Evolutionary conservation across 495 filamentous ascomycete genomes (phyloP), one percentile per base, ranked within the genome.

Genomic region (Achaetomiella virescens): DNA sequence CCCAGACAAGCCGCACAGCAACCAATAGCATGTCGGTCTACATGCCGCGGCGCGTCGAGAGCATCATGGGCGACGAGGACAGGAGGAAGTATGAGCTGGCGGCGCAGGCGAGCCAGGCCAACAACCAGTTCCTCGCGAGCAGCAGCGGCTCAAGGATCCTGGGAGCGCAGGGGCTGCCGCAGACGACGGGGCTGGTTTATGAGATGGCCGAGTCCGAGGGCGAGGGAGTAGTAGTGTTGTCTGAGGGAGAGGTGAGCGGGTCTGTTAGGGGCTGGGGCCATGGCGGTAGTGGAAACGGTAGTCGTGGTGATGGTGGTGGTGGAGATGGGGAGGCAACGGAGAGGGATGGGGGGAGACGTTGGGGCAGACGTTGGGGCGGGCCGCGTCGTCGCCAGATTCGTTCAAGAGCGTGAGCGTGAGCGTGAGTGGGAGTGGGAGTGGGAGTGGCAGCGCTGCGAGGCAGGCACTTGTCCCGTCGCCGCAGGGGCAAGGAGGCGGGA

Each of bases 21-120:
- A 86, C 81, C 4, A 80, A 74, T 3, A 76, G 70, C 42, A 82
- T 83, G 57, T 87, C 85, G 0, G 75, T 93, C 20, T 86, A 84
- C 60, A 68, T 88, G 62, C 90, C 91, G 2, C 78, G 81, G 20
- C 81, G 85, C 36, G 87, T 96, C 9, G 92, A 96, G 58, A 90
- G 82, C 65, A 80, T 95, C 60, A 87, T 93, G 83, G 85, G 81
- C 37, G 86, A 87, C 21, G 86, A 91, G 69, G 87, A 91, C 61
- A 75, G 81, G 27, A 78, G 75, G 56, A 91, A 88, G 64, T 84
- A 88, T 52, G 76, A 81, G 54, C 76, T 86, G 63, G 85, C 52
- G 1, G 35, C 85, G 9, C 84, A 84, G 64, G 79, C 86, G 35
- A 80, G 72, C 56, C 84, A 82, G 45, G 59, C 70, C 65, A 60